Evolutionary conservation across 805 yeast genomes (phyloP).

Genomic region (Yarrowia sp.): DNA sequence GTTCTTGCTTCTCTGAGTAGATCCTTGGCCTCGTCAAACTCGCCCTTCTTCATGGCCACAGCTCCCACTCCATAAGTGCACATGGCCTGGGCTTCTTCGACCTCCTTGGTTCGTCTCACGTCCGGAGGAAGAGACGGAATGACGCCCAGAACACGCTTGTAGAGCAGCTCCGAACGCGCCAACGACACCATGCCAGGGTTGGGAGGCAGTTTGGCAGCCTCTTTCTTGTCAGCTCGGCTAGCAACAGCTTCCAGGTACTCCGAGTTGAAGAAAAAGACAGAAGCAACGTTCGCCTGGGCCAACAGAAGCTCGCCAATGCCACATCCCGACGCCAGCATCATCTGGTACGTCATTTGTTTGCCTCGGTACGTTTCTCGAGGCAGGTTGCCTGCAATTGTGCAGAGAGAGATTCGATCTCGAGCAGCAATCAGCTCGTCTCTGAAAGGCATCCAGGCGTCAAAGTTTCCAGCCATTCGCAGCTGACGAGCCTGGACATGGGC

Average conservation of each 20-base stretch:
- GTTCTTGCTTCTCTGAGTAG: constrained; percentile 71
- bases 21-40: constrained; percentile 64
- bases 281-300: constrained; percentile 63
- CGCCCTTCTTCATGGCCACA: constrained; percentile 65
- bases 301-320: constrained; percentile 68
- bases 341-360: constrained; percentile 67
- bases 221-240: too few species aligned
- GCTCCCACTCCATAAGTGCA: constrained; percentile 89
- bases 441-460: constrained; percentile 59
- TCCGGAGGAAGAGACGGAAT: constrained; percentile 54
- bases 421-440: constrained; percentile 79
- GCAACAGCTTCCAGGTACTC: constrained; percentile 59
- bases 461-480: not conserved
- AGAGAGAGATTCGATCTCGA: constrained; percentile 75
- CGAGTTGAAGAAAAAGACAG: constrained; percentile 70
- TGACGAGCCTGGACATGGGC: constrained; percentile 13
- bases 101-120: constrained; percentile 52
- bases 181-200: not conserved
- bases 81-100: constrained; percentile 75
- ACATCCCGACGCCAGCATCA: constrained; percentile 77
- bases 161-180: constrained; percentile 46
- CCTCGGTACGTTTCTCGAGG: constrained; percentile 64
- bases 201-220: too few species aligned
- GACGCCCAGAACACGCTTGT: constrained; percentile 55
- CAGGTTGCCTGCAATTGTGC: constrained; percentile 72